These are phyloP conservation scores for Phytophthora gonapodyides DNA, from an alignment of 352 stramenopile genomes.

Conservation along the genomic window DNA sequence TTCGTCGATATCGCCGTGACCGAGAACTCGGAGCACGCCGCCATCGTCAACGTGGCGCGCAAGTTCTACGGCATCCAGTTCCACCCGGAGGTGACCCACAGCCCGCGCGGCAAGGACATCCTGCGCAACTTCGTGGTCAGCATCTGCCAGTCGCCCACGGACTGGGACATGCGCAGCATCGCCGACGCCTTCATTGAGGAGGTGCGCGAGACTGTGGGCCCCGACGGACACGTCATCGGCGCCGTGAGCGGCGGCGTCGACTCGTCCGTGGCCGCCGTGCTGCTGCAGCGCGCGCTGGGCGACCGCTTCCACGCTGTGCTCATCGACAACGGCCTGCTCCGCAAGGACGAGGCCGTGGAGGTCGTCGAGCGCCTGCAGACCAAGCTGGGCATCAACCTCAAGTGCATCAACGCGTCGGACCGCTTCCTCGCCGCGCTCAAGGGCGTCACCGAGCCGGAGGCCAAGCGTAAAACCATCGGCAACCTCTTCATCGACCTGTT, in stretches of 20 bases:
- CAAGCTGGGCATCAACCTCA: constrained; percentile 96
- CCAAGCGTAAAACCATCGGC: constrained; percentile 99
- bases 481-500: constrained; percentile 99
- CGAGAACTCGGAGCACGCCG: constrained; percentile 92
- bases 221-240: constrained; percentile 97
- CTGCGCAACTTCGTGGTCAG: constrained; percentile 98
- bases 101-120: constrained; percentile 94
- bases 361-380: constrained; percentile 91
- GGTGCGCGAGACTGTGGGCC: constrained; percentile 92
- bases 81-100: constrained; percentile 98
- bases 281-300: constrained; percentile 97
- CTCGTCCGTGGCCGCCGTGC: constrained; percentile 97
- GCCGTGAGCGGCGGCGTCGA: constrained; percentile 99
- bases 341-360: constrained; percentile 95
- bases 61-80: constrained; percentile 99
- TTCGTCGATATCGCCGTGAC: constrained; percentile 90
- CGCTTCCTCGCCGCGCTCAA: constrained; percentile 94
- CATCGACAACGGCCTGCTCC: constrained; percentile 99
- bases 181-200: constrained; percentile 89
- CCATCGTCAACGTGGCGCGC: constrained; percentile 94
- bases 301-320: constrained; percentile 99
- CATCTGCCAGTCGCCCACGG: constrained; percentile 94
- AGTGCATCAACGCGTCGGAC: constrained; percentile 96
- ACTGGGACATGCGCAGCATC: constrained; percentile 99
- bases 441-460: constrained; percentile 97